Evolutionary conservation across 257 asterid species (phyloP).

Genomic region (Striga asiatica): DNA sequence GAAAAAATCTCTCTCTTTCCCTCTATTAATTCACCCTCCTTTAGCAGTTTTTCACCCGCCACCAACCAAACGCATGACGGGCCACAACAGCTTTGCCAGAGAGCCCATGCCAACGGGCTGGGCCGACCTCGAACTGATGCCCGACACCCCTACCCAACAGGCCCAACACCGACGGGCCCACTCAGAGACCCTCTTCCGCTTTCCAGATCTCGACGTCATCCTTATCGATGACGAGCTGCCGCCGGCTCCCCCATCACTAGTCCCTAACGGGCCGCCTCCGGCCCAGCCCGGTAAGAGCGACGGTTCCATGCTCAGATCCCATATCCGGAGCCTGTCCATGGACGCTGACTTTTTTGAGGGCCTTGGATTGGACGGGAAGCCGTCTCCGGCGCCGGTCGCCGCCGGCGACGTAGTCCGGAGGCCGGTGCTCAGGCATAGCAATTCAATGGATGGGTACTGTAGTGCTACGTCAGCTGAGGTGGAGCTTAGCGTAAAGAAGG

Average conservation of each 20-base stretch:
- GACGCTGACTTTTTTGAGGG: conserved; percentile 24
- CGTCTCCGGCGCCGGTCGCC: conserved; percentile 8
- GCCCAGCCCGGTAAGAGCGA: conserved; percentile 17
- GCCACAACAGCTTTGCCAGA: no score
- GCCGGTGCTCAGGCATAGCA: conserved; percentile 54
- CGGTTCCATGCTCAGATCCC: conserved; percentile 22
- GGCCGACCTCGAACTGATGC: conserved; percentile 56
- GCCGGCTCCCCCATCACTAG: conserved; percentile 22
- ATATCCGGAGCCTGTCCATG: conserved; percentile 52
- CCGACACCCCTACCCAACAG: conserved; percentile 57
- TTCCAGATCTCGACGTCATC: conserved; percentile 49
- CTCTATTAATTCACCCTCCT: no score
- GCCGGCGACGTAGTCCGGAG: conserved; percentile 17
- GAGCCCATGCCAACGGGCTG: no score
- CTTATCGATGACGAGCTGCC: conserved; percentile 44
- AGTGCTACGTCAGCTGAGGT: conserved; percentile 23
- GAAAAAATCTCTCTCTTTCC: no score
- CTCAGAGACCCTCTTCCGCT: conserved; percentile 62
- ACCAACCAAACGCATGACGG: no score
- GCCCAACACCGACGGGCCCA: conserved; percentile 78
- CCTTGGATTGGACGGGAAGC: conserved; percentile 16
- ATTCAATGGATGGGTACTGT: conserved; percentile 72
- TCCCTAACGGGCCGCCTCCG: no score
- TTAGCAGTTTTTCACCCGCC: no score
- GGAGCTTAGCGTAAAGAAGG: background rate